Base-by-base conservation (phyloP, 2,329 filamentous ascomycete genomes). In the Ophiostoma pallidulum region DNA sequence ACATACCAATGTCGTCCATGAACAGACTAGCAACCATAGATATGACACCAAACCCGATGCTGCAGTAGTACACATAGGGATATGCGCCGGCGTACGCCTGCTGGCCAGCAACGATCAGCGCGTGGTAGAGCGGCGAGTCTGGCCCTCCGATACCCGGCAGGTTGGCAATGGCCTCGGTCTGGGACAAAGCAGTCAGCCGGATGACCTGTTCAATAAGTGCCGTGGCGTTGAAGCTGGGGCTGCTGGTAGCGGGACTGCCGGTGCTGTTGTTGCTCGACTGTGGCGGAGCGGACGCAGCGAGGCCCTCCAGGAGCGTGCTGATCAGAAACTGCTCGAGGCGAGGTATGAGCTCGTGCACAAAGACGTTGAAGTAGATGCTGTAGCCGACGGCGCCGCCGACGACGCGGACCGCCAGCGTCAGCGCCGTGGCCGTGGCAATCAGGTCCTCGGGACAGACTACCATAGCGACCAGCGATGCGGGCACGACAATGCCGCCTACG, bases 391-490 rank as follows among this genome's bases (percentile, higher is more conserved):
- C 72, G 26, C 81, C 81, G 40, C 82, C 82, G 31, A 85, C 72
- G 47, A 83, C 78, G 32, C 82, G 79, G 54, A 86, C 77, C n/a
- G 79, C 74, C 32, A 86, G 72, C 0, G 82, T 84, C 19, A 86
- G 66, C 6, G 82, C 80, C 1, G 80, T 75, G 39, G 84, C 72
- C 2, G 82, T 85, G 8, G 79, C 82, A 53, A 86, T 85, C 6
- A 85, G 69, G 47, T 85, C 80, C 57, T 82, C 77, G 0, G 82
- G 80, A 51, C 79, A 84, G 54, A 84, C 78, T 55, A 85, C 84
- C 9, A 78, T 80, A 7, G 78, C 77, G 49, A 85, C 81, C 54
- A 84, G 81, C 1, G 77, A 79, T 1, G 77, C 75, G 0, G 81
- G 82, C 5, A 86, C 76, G 14, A 84, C 75, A 43, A 85, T 80